Conservation (phyloP, 306 rosid species). For the Alnus glutinosa region DNA sequence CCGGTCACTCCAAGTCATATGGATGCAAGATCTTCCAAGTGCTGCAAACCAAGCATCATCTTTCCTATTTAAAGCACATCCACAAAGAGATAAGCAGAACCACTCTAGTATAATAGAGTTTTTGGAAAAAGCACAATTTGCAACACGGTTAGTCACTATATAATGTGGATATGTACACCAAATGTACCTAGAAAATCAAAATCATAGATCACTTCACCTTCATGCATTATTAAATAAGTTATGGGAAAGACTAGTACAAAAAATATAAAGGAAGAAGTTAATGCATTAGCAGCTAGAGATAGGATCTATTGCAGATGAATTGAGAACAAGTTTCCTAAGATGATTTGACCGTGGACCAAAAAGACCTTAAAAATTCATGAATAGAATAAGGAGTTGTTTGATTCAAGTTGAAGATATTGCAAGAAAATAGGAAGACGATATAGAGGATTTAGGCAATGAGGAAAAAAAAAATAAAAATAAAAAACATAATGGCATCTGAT, state of each 20-base stretch:
- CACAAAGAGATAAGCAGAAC: constrained; percentile 16
- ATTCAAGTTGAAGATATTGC: no score
- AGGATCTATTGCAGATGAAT: not conserved
- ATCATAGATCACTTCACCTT: not conserved
- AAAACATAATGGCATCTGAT: not conserved
- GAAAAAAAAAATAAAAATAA: not conserved
- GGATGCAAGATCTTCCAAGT: constrained; percentile 87
- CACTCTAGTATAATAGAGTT: not conserved
- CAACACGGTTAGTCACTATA: not conserved
- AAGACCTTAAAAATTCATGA: no score
- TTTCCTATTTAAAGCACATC: constrained; percentile 52
- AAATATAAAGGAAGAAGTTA: not conserved
- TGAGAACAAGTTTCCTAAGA: not conserved
- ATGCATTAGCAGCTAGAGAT: not conserved
- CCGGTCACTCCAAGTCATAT: constrained; percentile 83
- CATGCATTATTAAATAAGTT: not conserved
- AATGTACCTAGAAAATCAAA: not conserved
- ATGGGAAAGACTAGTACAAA: not conserved
- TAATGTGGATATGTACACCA: not conserved
- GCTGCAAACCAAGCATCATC: constrained; percentile 94
- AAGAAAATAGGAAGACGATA: no score
- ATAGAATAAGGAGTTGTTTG: no score
- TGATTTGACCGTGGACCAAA: no score
- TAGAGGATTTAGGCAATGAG: not conserved
- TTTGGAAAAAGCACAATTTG: not conserved